These are phyloP conservation scores for Litsea cubeba DNA, from an alignment of 164 flowering plant species.

Conservation along the genomic window DNA sequence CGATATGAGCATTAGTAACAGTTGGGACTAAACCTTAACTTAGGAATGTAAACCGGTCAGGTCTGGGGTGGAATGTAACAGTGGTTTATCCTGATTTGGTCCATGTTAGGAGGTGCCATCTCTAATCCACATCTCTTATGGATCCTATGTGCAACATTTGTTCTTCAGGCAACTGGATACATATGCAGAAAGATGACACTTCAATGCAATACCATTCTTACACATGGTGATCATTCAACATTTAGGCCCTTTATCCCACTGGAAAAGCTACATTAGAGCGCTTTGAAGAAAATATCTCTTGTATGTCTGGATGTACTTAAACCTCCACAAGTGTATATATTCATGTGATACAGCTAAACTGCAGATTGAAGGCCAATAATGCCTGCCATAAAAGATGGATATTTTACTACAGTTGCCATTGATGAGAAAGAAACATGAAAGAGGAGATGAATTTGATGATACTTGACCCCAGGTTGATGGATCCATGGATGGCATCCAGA, in stretches of 20 bases:
- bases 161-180: too few relatives aligned
- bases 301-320: neutral
- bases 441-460: neutral
- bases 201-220: neutral
- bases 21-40: neutral
- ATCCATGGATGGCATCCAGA: neutral
- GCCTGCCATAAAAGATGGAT: slow-evolving; percentile 36
- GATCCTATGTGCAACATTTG: too few relatives aligned
- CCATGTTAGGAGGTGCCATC: neutral
- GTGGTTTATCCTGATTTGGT: neutral
- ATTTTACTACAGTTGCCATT: neutral
- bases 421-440: neutral
- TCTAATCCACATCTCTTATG: too few relatives aligned
- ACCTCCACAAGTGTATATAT: neutral
- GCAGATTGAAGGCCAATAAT: slow-evolving; percentile 80
- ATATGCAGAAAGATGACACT: neutral
- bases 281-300: neutral
- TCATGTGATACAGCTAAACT: slow-evolving; percentile 27
- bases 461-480: neutral
- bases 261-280: neutral
- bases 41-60: neutral
- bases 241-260: too few relatives aligned
- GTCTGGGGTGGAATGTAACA: neutral
- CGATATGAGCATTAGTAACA: too few relatives aligned
- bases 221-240: neutral